Evolutionary conservation across 352 stramenopile genomes (phyloP), one percentile per base, ranked within the genome.

Genomic region (Globisporangium canariense): DNA sequence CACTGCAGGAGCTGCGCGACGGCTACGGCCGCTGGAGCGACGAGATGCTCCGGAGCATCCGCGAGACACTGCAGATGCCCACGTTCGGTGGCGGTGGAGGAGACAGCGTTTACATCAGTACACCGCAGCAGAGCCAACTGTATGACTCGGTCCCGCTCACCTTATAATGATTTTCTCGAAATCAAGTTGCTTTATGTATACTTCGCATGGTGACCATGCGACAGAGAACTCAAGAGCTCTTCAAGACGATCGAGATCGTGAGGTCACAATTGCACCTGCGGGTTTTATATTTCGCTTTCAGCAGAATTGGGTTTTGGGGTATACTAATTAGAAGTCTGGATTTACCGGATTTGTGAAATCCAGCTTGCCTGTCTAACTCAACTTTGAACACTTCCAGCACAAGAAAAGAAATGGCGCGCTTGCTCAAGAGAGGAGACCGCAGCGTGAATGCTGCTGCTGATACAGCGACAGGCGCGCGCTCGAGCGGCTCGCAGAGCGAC

Each of bases 21-120:
- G 70, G 69, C 50, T 63, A 81, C 14, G 70, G 70, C 1, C 71
- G 75, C 25, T 86, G 75, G 75, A 69, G 74, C 4, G 77, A 84
- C 32, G 75, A 76, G n/a, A 83, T 86, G 67, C 59, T 83, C 46
- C 70, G 75, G 43, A 74, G 65, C 30, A 69, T 88, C 10, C 76
- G 72, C 45, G 11, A 30, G 6, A 56, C 46, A 30, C 13, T 45
- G 7, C 18, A 16, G 45, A 46, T 25, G 3, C 8, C 55, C n/a
- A 16, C 11, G 4, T 20, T 50, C 10, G 20, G 16, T 18, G 34
- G 20, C 18, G 36, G n/a, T 34, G n/a, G 25, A 0, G 5, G 38
- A 18, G 11, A 8, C 8, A 22, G 20, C 25, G 25, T 28, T 28
- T 2, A 28, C n/a, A 62, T 16, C 36, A 36, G 10, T 22, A 13